Base-by-base conservation (phyloP, 2,329 filamentous ascomycete genomes). In the Herpotrichia juniperi region DNA sequence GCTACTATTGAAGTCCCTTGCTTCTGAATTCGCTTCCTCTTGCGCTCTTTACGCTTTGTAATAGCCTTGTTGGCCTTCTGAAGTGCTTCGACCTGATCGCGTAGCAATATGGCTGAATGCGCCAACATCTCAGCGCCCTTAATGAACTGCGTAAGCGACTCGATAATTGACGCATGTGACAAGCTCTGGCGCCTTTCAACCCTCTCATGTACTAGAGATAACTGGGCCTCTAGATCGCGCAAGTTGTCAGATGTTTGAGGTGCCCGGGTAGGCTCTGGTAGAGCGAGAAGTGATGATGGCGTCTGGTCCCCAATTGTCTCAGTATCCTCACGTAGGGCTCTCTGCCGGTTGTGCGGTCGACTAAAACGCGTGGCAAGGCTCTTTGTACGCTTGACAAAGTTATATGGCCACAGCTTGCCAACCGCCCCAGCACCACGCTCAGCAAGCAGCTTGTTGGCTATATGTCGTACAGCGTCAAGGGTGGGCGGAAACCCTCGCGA, bases 1-100 rank as follows among this genome's bases (percentile, higher is more conserved):
- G 21, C 54, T 47, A 48, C 54, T 54, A 35, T 47, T 44, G 54
- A 35, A 45, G 34, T 54, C n/a, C 50, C 51, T 30, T 43, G 42
- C 50, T 46, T 49, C 53, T 56, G 26, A 19, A 56, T 53, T 17
- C 46, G 21, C 48, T 50, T 56, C 35, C n/a, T n/a, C n/a, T n/a
- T n/a, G n/a, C n/a, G n/a, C n/a, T n/a, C 4, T 34, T 32, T 56
- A 42, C 50, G 40, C 17, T 16, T 42, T 50, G 44, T 53, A 22
- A 46, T 40, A 24, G 46, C 50, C 35, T 53, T 21, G 50, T 53
- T 53, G 21, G 46, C 50, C 22, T 31, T 50, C 31, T 45, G 3
- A 17, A 53, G 34, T 19, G 3, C 31, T 5, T 32, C 9, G 24
- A 53, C 32, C 39, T 45, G 19, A 8, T 39, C 12, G 31, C 37